Evolutionary conservation across 257 asterid genomes (phyloP), one percentile per base, ranked within the genome.

Genomic region (Buddleja alternifolia): DNA sequence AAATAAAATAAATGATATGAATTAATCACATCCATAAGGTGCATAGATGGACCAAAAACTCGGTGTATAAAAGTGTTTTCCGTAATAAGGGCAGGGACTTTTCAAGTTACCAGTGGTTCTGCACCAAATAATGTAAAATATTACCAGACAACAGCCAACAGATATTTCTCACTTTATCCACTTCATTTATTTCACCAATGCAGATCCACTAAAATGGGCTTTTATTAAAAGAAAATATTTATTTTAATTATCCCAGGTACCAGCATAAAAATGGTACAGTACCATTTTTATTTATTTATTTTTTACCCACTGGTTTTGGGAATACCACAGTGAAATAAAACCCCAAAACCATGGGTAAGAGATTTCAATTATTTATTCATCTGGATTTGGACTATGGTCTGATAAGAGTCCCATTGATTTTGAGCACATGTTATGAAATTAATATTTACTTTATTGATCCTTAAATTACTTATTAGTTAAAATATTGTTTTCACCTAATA

Each of bases 321-420:
- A 32, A 39, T 53, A 32, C 36, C 55, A 17, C 70, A 61, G 37
- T 32, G 37, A 50, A 48, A 45, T 56, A 62, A 41, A 63, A n/a
- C 23, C 21, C 25, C 67, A 76, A 79, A 63, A 75, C 84, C 72
- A 54, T 76, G 84, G 81, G 78, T 79, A 29, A 4, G n/a, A 10
- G 8, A 14, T 15, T 21, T 24, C 20, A 24, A 16, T 11, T 29
- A 29, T n/a, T 54, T 7, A 6, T 34, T 58, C 63, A 55, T 50
- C 59, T 72, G 54, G 53, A 62, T 71, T 42, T 52, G 24, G 60
- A 40, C 60, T 42, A 3, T 42, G 20, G n/a, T 34, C 66, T 39
- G 10, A 8, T 24, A 17, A 46, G 17, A 54, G 68, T 77, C 73
- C n/a, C 76, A 57, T 23, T 63, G 73, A 32, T 21, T 62, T 45